Base-by-base conservation (phyloP, 2,329 filamentous ascomycete species). In the Teratosphaeria epicoccoides region DNA sequence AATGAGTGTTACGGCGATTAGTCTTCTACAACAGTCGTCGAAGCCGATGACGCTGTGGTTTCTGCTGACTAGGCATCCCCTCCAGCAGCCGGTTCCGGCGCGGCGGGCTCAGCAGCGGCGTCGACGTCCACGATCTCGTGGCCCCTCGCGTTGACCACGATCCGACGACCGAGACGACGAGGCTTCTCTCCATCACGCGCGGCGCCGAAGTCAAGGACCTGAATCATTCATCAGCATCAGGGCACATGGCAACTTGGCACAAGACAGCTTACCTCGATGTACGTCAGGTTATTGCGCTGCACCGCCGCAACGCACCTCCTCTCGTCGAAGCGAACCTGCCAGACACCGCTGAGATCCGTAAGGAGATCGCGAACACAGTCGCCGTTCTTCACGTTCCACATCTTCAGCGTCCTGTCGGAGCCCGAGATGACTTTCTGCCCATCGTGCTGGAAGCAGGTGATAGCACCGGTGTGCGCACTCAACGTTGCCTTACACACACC, bases 371-470 rank as follows among this genome's bases (percentile, higher is more conserved):
- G 87, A 49, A 95, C 83, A 67, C 89, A 96, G 62, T 96, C 87
- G 47, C 93, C 93, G 1, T 85, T 95, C 62, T 83, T 82, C 47
- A 96, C 86, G 64, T 98, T 88, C 93, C 93, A 98, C 88, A 98
- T 94, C 75, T 98, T 98, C 57, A 98, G 76, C 3, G 88, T 96
- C 63, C 91, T 84, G 68, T 98, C 93, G 53, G 88, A 95, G 51
- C 93, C 93, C 40, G 88, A 95, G 52, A 98, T 95, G 28, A 98
- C 90, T 67, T 98, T 98, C 59, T 90, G 86, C 0, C 85, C 88
- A 66, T 98, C 93, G 62, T 98, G 93, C 70, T 98, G 93, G 70
- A 98, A 98, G 69, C 93, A 98, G 4, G 93, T 98, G 58, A 98
- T 98, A 22, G 93, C 93, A 29, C 91, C 93, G 0, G 91, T 97